A percentile compares a stretch with the other conserved stretches of the same genome.
phyloP scores from a whole-genome alignment of 2,329 filamentous ascomycete genomes.

The Cercospora berteroae region DNA sequence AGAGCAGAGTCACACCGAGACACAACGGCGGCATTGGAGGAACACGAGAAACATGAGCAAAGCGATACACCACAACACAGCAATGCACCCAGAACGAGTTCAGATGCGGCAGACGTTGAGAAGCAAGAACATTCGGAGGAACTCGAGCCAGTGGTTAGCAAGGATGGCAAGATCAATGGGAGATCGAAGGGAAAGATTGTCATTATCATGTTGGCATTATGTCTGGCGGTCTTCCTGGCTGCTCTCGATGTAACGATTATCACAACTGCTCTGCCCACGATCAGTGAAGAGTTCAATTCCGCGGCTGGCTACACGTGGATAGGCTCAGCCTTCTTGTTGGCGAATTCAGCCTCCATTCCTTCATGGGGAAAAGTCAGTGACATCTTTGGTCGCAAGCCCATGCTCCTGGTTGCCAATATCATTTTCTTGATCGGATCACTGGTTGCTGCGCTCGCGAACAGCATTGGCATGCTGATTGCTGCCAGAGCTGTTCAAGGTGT shows the following conservation, averaged over 20 bases:
- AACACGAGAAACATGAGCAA: not conserved
- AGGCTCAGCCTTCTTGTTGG: constrained; percentile 52
- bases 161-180: constrained; percentile 27
- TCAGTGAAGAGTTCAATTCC: constrained; percentile 48
- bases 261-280: constrained; percentile 27
- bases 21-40: not conserved
- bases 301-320: constrained; percentile 55
- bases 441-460: constrained; percentile 58
- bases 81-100: constrained; percentile 5
- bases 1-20: not conserved
- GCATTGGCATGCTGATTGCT: constrained; percentile 61
- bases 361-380: constrained; percentile 48
- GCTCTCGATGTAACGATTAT: constrained; percentile 54
- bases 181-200: constrained; percentile 43
- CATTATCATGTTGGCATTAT: constrained; percentile 49
- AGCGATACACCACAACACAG: not conserved
- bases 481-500: constrained; percentile 63
- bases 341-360: constrained; percentile 38
- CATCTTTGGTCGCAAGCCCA: constrained; percentile 57
- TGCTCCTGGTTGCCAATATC: constrained; percentile 58
- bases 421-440: constrained; percentile 59
- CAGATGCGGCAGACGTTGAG: constrained; percentile 18
- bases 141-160: constrained; percentile 22
- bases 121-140: constrained; percentile 22
- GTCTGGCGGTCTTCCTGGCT: constrained; percentile 56